phyloP scores from a whole-genome alignment of 257 asterid genomes.

The Solanum rostratum region DNA sequence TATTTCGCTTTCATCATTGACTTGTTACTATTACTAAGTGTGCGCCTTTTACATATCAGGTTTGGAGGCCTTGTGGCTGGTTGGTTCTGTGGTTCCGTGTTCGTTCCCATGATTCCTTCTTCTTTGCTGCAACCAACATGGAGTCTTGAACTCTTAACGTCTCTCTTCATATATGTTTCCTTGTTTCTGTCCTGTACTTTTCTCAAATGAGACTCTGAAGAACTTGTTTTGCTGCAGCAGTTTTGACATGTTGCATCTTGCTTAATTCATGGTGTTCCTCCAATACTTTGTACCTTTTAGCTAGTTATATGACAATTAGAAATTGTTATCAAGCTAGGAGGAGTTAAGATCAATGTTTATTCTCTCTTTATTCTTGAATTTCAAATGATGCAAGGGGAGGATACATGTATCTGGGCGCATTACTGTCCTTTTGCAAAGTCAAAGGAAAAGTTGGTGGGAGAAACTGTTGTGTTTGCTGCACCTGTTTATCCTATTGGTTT shows the following conservation, averaged over 20 bases:
- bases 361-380: neutral
- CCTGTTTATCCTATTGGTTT: neutral
- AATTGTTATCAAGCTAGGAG: neutral
- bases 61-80: constrained; percentile 77
- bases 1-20: neutral
- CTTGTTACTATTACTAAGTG: neutral
- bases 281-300: neutral
- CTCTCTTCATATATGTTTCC: constrained; percentile 62
- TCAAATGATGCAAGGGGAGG: neutral
- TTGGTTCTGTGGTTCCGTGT: constrained; percentile 71
- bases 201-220: constrained; percentile 42
- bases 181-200: constrained; percentile 80
- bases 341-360: neutral
- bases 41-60: constrained; percentile 28
- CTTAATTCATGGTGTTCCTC: neutral
- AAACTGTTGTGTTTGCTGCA: neutral
- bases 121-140: constrained; percentile 70
- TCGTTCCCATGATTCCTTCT: constrained; percentile 66
- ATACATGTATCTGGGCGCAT: neutral
- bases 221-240: neutral
- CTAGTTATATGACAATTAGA: neutral
- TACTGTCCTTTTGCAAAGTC: neutral
- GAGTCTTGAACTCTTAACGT: constrained; percentile 85
- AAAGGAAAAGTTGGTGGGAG: neutral
- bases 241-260: constrained; percentile 1